Base-by-base conservation (phyloP, 1,139 yeast genomes). In the Pichia cactophila region DNA sequence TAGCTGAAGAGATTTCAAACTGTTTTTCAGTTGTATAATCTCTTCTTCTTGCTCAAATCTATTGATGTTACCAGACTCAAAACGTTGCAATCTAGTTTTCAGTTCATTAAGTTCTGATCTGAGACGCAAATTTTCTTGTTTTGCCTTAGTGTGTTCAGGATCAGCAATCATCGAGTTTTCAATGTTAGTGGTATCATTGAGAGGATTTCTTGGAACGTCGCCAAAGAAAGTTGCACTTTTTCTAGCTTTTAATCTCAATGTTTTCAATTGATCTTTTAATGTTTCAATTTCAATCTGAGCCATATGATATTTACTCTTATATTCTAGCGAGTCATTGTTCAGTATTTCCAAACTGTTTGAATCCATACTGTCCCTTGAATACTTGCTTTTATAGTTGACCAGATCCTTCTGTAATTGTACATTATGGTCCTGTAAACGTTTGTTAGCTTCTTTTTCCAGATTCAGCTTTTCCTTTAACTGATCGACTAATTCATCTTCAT, bases 1-100 rank as follows among this genome's bases (percentile, higher is more conserved):
- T n/a, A 72, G 61, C 26, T 66, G 65, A 41, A 81, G 65, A 2
- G 80, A 74, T 49, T 82, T 83, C 42, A 83, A 67, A 46, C 75
- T 75, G 8, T 82, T 73, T 54, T 65, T 72, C 52, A 78, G 56
- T 42, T 67, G 67, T 29, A 65, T 69, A 29, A 72, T 56, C 49
- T 73, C 71, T 31, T 62, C 68, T 49, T 66, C 67, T 17, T 64
- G 66, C 12, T 58, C 58, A 50, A 60, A 60, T 14, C 61, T 54
- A 16, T 61, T 54, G 38, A 57, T 55, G 46, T 57, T 61, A 14
- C 53, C 54, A 16, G 53, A 36, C 41, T 63, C 66, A 20, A 62
- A 43, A 41, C 69, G 58, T 39, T 56, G 57, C 23, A 66, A 45
- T 46, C 58, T 63, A 0, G 69, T 63, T 46, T 59, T 64, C 8